phyloP scores from a whole-genome alignment of 345 rosid species.

The Hevea brasiliensis region DNA sequence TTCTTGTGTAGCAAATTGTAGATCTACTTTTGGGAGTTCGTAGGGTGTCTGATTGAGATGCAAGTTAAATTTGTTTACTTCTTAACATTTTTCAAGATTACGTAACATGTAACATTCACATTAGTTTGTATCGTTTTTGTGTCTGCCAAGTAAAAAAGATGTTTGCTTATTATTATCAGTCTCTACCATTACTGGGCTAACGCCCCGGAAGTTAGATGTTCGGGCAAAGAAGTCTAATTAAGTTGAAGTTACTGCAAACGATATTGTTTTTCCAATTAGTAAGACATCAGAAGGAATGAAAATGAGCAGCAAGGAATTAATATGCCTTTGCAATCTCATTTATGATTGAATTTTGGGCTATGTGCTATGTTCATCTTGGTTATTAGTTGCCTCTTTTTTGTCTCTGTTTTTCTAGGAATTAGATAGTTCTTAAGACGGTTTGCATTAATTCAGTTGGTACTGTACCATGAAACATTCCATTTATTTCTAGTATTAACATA shows the following conservation, averaged over 20 bases:
- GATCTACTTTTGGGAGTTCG: background rate
- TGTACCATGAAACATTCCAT: no score
- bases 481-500: no score
- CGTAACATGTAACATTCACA: slow-evolving; percentile 1
- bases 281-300: background rate
- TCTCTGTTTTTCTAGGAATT: no score
- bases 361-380: no score
- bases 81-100: background rate
- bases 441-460: no score
- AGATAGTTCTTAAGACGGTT: no score
- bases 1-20: slow-evolving; percentile 11
- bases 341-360: no score
- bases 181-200: background rate
- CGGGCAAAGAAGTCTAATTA: background rate
- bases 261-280: background rate
- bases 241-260: background rate
- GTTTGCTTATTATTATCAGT: slow-evolving; percentile 8
- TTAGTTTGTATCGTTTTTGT: slow-evolving; percentile 1
- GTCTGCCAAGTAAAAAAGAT: background rate
- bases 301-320: background rate
- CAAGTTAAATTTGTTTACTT: background rate
- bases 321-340: background rate
- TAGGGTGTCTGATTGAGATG: slow-evolving; percentile 14
- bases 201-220: background rate
- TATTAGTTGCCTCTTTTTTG: no score